A percentile compares a stretch with the other conserved stretches of the same genome.
Evolutionary conservation across 164 flowering plant species (phyloP).

Genomic region (Macadamia tetraphylla): DNA sequence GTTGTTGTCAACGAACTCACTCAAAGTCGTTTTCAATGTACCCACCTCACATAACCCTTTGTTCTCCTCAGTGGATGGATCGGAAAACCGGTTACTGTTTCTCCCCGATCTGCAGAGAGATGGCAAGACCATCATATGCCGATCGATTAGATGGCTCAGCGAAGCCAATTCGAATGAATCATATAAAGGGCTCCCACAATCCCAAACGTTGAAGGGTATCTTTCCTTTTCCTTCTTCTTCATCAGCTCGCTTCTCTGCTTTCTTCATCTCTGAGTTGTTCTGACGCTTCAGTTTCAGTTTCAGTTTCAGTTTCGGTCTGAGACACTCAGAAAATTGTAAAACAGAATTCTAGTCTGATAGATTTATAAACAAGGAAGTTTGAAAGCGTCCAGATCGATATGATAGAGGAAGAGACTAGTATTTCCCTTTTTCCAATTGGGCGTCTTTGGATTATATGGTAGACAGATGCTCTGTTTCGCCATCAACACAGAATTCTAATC

Average conservation of each 20-base stretch:
- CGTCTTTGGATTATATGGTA: neutral
- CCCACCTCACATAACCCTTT: neutral
- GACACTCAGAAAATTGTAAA: no score
- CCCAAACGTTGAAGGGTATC: slow-evolving; percentile 10
- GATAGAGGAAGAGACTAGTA: neutral
- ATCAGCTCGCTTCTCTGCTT: neutral
- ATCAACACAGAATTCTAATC: no score
- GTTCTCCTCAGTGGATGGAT: neutral
- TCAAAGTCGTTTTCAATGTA: neutral
- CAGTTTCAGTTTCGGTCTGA: no score
- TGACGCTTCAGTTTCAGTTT: neutral
- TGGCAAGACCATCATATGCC: slow-evolving; percentile 21
- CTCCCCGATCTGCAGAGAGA: neutral
- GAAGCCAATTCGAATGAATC: slow-evolving; percentile 32
- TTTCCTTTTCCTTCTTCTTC: slow-evolving; percentile 4
- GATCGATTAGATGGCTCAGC: slow-evolving; percentile 19
- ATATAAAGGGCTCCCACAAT: slow-evolving; percentile 34
- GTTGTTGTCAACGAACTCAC: slow-evolving; percentile 1
- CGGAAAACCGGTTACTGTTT: neutral
- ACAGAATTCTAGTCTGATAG: no score
- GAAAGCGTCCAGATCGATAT: no score
- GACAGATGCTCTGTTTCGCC: no score
- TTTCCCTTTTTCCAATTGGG: neutral
- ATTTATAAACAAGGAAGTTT: no score
- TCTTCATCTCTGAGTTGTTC: neutral